Base-by-base conservation (phyloP, 2,329 filamentous ascomycete species). In the Cladosporium sp. region DNA sequence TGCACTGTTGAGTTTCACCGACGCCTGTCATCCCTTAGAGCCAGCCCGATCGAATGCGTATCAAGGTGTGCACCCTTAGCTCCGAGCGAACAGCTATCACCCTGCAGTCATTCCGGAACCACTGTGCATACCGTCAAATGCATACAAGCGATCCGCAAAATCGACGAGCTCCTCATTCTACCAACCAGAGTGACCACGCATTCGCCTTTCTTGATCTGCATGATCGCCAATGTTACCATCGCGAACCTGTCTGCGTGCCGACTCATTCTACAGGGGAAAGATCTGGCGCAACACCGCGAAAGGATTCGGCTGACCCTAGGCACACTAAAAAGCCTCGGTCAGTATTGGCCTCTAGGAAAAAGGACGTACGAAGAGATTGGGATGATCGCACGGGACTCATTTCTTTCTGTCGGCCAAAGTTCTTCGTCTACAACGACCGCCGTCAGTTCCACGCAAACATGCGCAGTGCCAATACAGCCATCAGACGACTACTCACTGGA, bases 51-150 rank as follows among this genome's bases (percentile, higher is more conserved):
- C 29, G 43, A 46, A 15, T 12, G 9, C 18, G 20, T 46, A 13
- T 46, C 43, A 12, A 46, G 29, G 11, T 46, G 43, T 19, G 43
- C 38, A 16, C 38, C 38, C 7, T 39, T 39, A 39, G 38, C 38
- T 39, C 38, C 43, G 6, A 38, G 29, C 8, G 43, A 46, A 13
- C 30, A 13, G 15, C 15, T 30, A 7, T 30, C 13, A 11, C 12
- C 19, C 18, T 19, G 13, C n/a, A 29, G 22, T 38, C 25, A 13
- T 15, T 18, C 43, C 9, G 43, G 25, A 19, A n/a, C 25, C 15
- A 46, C 36, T 20, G 43, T 46, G 8, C 43, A 46, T n/a, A 46
- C 43, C 18, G 16, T 36, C 12, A 46, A 32, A 46, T 29, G 25
- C 15, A 38, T 46, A 32, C 25, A 38, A 46, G 25, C 43, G 6